These are phyloP conservation scores for Crithidia sp. DNA, from an alignment of 208 protist genomes.

Conservation along the genomic window DNA sequence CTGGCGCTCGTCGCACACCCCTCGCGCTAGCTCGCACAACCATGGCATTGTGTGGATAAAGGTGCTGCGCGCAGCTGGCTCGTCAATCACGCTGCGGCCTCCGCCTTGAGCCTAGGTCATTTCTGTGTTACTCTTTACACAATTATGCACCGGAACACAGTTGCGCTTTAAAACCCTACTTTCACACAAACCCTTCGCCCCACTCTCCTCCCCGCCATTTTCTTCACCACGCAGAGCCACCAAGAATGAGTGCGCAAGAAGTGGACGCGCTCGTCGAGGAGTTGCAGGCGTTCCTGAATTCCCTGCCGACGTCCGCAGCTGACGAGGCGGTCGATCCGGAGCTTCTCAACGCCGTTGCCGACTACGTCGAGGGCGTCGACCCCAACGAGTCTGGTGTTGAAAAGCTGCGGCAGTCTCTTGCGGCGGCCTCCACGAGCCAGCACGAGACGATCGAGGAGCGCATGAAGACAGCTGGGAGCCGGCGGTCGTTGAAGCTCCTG, in stretches of 20 bases:
- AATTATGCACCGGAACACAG: no score
- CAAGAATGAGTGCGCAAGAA: conserved; percentile 15
- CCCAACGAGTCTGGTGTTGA: conserved; percentile 19
- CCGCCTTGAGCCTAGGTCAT: no score
- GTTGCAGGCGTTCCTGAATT: neutral
- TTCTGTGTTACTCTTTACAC: no score
- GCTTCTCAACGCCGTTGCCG: conserved; percentile 28
- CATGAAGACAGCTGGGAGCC: conserved; percentile 22
- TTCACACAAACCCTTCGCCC: neutral
- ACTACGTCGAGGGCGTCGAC: conserved; percentile 37
- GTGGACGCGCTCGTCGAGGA: conserved; percentile 18
- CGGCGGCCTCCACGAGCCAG: conserved; percentile 4
- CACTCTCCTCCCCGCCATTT: neutral
- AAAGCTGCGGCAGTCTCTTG: conserved; percentile 8
- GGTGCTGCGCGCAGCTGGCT: no score
- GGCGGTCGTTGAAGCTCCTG: conserved; percentile 21
- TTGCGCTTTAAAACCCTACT: neutral
- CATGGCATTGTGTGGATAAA: no score
- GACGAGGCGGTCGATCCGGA: conserved; percentile 14
- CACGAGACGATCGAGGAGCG: conserved; percentile 13
- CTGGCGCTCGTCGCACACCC: no score
- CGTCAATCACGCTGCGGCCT: no score
- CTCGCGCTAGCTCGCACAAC: no score
- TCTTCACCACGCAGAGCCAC: neutral
- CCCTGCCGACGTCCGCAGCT: neutral